Percentiles rank a stretch among this genome's conserved stretches.
Conservation (phyloP, 495 filamentous ascomycete species). For the Podospora bellae-mahoneyi region DNA sequence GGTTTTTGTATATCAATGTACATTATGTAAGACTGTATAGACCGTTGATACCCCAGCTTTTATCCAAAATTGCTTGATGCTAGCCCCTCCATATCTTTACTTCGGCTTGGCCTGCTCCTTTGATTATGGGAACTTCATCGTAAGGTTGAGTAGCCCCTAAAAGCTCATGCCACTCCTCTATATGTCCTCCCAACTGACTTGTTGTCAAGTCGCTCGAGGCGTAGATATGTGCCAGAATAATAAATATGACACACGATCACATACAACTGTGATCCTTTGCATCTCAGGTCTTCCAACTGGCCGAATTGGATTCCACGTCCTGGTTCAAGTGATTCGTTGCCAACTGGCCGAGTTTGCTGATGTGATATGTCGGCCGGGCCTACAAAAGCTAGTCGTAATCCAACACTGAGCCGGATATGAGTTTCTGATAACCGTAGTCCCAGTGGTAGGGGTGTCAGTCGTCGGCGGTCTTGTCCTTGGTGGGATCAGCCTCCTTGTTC, state of each 20-base stretch:
- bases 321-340: too few species aligned
- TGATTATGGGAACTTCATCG: neutral
- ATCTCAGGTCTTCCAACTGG: too few species aligned
- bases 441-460: neutral
- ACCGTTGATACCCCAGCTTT: slow-evolving; percentile 18
- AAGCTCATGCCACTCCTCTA: too few species aligned
- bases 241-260: too few species aligned
- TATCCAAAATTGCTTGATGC: neutral
- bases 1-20: slow-evolving; percentile 12
- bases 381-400: neutral
- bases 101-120: neutral
- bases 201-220: too few species aligned
- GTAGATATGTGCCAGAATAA: too few species aligned
- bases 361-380: too few species aligned
- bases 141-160: neutral
- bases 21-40: slow-evolving; percentile 10
- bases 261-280: too few species aligned
- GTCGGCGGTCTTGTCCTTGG: slow-evolving; percentile 5
- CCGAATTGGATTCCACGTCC: too few species aligned
- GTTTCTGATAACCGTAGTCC: neutral
- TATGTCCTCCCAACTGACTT: too few species aligned
- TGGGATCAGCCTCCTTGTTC: slow-evolving; percentile 5
- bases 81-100: neutral
- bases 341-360: too few species aligned
- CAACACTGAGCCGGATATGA: neutral